Evolutionary conservation across 2,329 filamentous ascomycete species (phyloP), one percentile per base, ranked within the genome.

Genomic region (Trichoderma sp.): DNA sequence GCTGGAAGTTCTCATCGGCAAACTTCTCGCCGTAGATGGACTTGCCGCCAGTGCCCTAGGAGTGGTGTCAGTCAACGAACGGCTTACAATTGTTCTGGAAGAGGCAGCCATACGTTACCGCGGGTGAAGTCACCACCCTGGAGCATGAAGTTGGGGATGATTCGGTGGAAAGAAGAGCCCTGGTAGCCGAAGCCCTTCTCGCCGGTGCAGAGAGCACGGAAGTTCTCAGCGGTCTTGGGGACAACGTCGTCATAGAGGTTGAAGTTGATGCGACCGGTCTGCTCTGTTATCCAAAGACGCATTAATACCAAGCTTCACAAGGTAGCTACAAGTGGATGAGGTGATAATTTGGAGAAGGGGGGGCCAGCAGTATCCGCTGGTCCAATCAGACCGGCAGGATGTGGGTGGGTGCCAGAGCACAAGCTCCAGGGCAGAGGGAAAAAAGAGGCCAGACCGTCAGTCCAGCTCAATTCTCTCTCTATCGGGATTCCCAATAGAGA

Each of bases 21-120:
- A 97, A 97, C 89, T 95, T 96, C 85, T 97, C 93, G 79, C 94
- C 94, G 84, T 97, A 97, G 89, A 97, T 97, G 83, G 93, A 97
- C 86, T 92, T 93, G 84, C 94, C 93, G 86, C 93, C 94, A 73
- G 94, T 95, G 81, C 93, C 93, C 94, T 97, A 61, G 47, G 4
- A 67, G 14, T 32, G 36, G 60, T 61, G 73, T 81, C 67, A 71
- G 34, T 70, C 39, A 28, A 62, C 8, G 28, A 21, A 21, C n/a
- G n/a, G 6, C 2, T 30, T n/a, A 30, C 57, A 32, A 21, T 60
- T 60, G 30, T 28, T 1, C 15, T 21, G 57, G 30, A 21, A 15
- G 32, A 30, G 51, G 14, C 14, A 24, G 58, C 85, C 93, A 83
- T 87, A 97, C 94, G 85, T 97, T 96, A 81, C 91, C 90, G 81